A percentile compares a stretch with the other conserved stretches of the same genome.
phyloP scores from a whole-genome alignment of 208 protist genomes.

The Crithidia thermophila region DNA sequence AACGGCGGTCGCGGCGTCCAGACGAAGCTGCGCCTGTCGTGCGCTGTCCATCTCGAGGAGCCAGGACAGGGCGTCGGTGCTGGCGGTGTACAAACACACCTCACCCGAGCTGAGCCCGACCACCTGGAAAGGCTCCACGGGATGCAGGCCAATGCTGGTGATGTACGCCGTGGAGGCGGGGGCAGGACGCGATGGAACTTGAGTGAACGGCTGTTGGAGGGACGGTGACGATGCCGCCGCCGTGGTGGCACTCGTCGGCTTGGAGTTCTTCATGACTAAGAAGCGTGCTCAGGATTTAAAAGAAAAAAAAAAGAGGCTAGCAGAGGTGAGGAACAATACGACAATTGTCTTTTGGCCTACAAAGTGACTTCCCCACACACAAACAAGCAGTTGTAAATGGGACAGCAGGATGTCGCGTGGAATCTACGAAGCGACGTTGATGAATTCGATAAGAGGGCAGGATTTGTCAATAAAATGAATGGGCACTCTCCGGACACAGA shows the following conservation, averaged over 20 bases:
- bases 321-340: too few species aligned
- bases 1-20: constrained; percentile 1
- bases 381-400: too few species aligned
- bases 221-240: background rate
- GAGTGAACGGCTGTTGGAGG: constrained; percentile 12
- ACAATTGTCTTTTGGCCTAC: too few species aligned
- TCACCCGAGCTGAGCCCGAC: constrained; percentile 36
- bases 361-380: too few species aligned
- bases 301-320: too few species aligned
- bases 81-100: constrained; percentile 31
- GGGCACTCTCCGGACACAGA: too few species aligned
- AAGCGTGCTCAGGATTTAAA: too few species aligned
- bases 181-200: constrained; percentile 9
- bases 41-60: constrained; percentile 31
- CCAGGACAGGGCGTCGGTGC: constrained; percentile 37
- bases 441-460: too few species aligned
- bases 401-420: too few species aligned
- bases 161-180: constrained; percentile 19
- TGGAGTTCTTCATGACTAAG: background rate
- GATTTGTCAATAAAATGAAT: too few species aligned
- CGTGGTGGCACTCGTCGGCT: background rate
- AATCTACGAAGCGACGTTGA: too few species aligned
- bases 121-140: constrained; percentile 37
- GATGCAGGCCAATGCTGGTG: constrained; percentile 39
- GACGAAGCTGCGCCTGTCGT: constrained; percentile 11